These are phyloP conservation scores for Dendrobium catenatum DNA, from an alignment of 106 monocot species.

Conservation along the genomic window DNA sequence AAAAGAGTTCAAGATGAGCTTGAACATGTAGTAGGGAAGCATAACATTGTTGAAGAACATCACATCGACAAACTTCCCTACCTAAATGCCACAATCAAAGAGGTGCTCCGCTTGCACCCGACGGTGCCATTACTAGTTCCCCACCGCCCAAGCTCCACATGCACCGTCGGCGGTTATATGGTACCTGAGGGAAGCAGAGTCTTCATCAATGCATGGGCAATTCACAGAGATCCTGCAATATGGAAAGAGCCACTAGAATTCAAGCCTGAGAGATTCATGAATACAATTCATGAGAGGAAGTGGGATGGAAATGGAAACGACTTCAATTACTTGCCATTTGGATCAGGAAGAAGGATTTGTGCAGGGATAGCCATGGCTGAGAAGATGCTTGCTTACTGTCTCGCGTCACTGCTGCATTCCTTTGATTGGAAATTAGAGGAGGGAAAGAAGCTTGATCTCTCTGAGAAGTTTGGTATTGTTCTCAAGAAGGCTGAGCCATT, in stretches of 20 bases:
- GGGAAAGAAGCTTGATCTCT: conserved; percentile 11
- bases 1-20: conserved; percentile 14
- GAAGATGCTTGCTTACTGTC: conserved; percentile 18
- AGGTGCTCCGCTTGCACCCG: conserved; percentile 15
- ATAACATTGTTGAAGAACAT: conserved; percentile 11
- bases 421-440: conserved; percentile 38
- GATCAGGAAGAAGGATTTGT: conserved; percentile 40
- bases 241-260: conserved; percentile 26
- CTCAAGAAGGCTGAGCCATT: conserved; percentile 28
- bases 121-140: conserved; percentile 11
- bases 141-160: conserved; percentile 15
- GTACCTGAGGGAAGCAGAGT: conserved; percentile 15
- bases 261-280: conserved; percentile 24
- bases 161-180: conserved; percentile 14
- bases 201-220: conserved; percentile 28
- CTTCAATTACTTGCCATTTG: conserved; percentile 38
- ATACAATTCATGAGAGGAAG: background rate
- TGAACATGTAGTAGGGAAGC: conserved; percentile 6
- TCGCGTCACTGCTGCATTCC: conserved; percentile 26
- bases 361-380: conserved; percentile 33
- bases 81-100: conserved; percentile 6
- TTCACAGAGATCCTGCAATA: conserved; percentile 19
- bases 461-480: conserved; percentile 34
- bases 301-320: conserved; percentile 5
- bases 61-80: conserved; percentile 9